These are phyloP conservation scores for Acacia crassicarpa DNA, from an alignment of 306 rosid genomes.

Conservation along the genomic window DNA sequence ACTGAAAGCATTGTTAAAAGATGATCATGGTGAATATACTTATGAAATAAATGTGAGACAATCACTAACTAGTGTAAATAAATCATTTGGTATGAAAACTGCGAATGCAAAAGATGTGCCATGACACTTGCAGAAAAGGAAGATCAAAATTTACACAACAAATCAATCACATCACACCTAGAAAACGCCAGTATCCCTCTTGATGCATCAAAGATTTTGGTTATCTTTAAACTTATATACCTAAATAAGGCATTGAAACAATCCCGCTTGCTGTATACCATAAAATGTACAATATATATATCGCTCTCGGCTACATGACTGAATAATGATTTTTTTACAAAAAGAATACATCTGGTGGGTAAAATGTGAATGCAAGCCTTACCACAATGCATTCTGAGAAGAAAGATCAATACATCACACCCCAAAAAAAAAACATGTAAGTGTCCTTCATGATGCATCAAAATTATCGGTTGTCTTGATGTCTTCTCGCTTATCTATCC, in stretches of 20 bases:
- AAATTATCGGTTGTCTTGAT: neutral
- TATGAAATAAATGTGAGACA: neutral
- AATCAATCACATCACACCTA: slow-evolving; percentile 17
- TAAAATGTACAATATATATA: neutral
- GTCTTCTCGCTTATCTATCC: neutral
- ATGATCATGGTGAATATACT: neutral
- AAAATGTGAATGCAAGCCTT: neutral
- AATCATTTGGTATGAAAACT: neutral
- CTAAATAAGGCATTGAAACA: neutral
- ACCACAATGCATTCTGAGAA: neutral
- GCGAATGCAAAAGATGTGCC: neutral
- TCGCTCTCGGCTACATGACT: neutral
- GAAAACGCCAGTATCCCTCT: neutral
- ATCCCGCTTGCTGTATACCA: neutral
- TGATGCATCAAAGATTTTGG: slow-evolving; percentile 7
- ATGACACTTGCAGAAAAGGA: neutral
- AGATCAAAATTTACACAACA: neutral
- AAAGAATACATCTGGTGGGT: neutral
- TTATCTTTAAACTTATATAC: neutral
- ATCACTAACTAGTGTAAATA: neutral
- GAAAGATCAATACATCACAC: neutral
- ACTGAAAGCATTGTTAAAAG: slow-evolving; percentile 40
- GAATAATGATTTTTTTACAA: neutral
- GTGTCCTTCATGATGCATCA: slow-evolving; percentile 12
- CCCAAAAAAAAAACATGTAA: neutral